Evolutionary conservation across 495 filamentous ascomycete species (phyloP).

Genomic region (Penicillium herquei): DNA sequence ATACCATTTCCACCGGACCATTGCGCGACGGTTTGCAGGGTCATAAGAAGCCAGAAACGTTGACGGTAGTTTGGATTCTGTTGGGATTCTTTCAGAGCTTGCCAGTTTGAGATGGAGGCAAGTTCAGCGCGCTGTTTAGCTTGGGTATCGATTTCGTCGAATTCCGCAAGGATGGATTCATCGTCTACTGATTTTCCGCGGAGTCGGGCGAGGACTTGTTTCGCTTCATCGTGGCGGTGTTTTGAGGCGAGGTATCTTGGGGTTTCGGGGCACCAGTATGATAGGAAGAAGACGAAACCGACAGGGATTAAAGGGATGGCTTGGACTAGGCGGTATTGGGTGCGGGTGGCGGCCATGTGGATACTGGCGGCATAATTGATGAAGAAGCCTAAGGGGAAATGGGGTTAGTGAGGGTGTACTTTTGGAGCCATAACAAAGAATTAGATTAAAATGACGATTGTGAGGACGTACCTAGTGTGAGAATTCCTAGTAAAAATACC

Average conservation of each 20-base stretch:
- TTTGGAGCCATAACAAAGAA: too few species aligned
- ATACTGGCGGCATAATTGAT: slow-evolving; percentile 45
- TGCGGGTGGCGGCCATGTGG: slow-evolving; percentile 38
- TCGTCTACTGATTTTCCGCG: slow-evolving; percentile 33
- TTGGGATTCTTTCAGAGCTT: slow-evolving; percentile 43
- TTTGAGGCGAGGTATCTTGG: slow-evolving; percentile 44
- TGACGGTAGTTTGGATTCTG: slow-evolving; percentile 42
- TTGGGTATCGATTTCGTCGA: slow-evolving; percentile 34
- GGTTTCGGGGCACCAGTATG: slow-evolving; percentile 39
- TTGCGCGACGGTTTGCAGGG: slow-evolving; percentile 46
- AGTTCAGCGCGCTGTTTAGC: slow-evolving; percentile 29
- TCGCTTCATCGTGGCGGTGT: slow-evolving; percentile 31
- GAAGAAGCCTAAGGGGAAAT: slow-evolving; percentile 36
- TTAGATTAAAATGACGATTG: neutral
- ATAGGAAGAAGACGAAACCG: slow-evolving; percentile 35
- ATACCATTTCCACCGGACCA: slow-evolving; percentile 51
- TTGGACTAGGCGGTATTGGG: slow-evolving; percentile 46
- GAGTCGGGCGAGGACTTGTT: slow-evolving; percentile 38
- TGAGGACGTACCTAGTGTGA: slow-evolving; percentile 38
- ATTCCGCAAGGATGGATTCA: slow-evolving; percentile 32
- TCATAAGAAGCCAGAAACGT: slow-evolving; percentile 45
- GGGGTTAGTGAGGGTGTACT: neutral
- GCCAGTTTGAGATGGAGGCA: slow-evolving; percentile 35
- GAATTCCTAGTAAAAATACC: slow-evolving; percentile 43
- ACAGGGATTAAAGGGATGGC: slow-evolving; percentile 42